Evolutionary conservation across 2,329 filamentous ascomycete species (phyloP).

Genomic region (Clonostachys rosea): DNA sequence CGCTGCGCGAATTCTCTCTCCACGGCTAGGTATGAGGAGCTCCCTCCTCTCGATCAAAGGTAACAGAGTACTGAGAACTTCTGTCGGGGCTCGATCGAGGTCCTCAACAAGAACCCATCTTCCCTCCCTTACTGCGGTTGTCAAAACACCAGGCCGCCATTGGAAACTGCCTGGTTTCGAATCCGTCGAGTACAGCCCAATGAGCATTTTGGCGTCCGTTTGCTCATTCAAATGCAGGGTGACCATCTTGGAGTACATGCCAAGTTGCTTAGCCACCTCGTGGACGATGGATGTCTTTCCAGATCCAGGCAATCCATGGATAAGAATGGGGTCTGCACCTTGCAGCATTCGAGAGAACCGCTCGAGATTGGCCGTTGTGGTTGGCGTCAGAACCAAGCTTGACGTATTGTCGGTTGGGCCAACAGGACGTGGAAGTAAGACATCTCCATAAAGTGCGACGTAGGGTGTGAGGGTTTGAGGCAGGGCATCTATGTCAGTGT

Average conservation of each 20-base stretch:
- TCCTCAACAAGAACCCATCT: slow-evolving; percentile 98
- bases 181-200: slow-evolving; percentile 91
- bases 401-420: slow-evolving; percentile 40
- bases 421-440: slow-evolving; percentile 62
- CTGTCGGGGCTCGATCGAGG: slow-evolving; percentile 87
- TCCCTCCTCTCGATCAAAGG: slow-evolving; percentile 92
- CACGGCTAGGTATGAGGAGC: slow-evolving; percentile 82
- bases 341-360: slow-evolving; percentile 65
- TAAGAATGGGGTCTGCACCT: slow-evolving; percentile 65
- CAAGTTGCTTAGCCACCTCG: slow-evolving; percentile 75
- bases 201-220: slow-evolving; percentile 92
- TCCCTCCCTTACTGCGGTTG: slow-evolving; percentile 88
- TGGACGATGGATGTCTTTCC: slow-evolving; percentile 88
- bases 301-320: slow-evolving; percentile 78
- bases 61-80: slow-evolving; percentile 88
- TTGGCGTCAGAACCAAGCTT: slow-evolving; percentile 63
- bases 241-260: slow-evolving; percentile 77
- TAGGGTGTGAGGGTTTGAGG: slow-evolving; percentile 49
- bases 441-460: slow-evolving; percentile 60
- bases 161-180: slow-evolving; percentile 82
- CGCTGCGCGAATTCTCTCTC: slow-evolving; percentile 78
- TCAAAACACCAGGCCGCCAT: slow-evolving; percentile 90
- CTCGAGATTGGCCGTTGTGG: slow-evolving; percentile 68
- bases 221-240: slow-evolving; percentile 97
- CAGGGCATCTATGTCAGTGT: slow-evolving; percentile 5